Conservation (phyloP, 2,329 filamentous ascomycete species). For the Fusarium xylarioides region DNA sequence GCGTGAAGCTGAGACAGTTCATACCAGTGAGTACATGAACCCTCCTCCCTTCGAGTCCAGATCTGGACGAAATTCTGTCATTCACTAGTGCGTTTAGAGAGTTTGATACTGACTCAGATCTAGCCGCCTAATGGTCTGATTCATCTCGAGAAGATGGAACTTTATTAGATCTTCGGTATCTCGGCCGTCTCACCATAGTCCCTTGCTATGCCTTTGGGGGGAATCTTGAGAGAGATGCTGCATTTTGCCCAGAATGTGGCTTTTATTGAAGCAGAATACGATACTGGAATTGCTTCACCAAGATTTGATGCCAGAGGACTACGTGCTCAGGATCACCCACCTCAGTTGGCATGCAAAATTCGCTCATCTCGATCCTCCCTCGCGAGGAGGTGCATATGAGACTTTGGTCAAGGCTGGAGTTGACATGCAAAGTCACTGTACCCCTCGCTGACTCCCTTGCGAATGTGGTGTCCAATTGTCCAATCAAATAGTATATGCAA, state of each 20-base stretch:
- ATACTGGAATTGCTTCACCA: constrained; percentile 17
- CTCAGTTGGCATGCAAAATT: constrained; percentile 18
- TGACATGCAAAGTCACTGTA: constrained; percentile 2
- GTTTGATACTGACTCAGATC: constrained; percentile 33
- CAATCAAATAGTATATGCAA: constrained; percentile 28
- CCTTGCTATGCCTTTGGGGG: constrained; percentile 25
- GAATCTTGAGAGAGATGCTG: constrained; percentile 8
- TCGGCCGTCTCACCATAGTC: constrained; percentile 7
- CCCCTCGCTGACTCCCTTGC: constrained; percentile 26
- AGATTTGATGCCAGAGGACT: not conserved
- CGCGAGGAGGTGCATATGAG: constrained; percentile 19
- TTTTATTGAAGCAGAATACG: constrained; percentile 18
- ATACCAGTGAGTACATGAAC: constrained; percentile 70
- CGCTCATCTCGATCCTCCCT: constrained; percentile 33
- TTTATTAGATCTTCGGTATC: constrained; percentile 44
- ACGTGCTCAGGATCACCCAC: not conserved
- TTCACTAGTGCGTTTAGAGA: not conserved
- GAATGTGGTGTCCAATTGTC: constrained; percentile 25
- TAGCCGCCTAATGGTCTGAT: constrained; percentile 72
- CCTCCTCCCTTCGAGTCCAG: constrained; percentile 16
- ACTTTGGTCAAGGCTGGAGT: constrained; percentile 22
- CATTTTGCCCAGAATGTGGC: constrained; percentile 27
- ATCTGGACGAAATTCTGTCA: constrained; percentile 12
- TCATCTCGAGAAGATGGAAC: constrained; percentile 65
- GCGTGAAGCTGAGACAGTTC: constrained; percentile 87